These are phyloP conservation scores for Syzygium aromaticum DNA, from an alignment of 345 rosid genomes.

Conservation along the genomic window DNA sequence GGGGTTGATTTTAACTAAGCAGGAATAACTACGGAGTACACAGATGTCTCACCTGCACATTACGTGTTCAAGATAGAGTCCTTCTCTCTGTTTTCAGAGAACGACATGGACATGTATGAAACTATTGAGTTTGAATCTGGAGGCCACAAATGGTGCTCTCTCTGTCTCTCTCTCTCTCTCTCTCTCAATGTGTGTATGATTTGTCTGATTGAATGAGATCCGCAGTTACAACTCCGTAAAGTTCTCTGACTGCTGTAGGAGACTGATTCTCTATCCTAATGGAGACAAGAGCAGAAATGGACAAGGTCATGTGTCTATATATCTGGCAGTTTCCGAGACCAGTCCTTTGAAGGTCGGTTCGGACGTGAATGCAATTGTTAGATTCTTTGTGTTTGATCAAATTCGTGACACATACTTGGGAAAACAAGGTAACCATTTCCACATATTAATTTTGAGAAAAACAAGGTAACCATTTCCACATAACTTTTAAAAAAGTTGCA, in stretches of 20 bases:
- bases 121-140: not conserved
- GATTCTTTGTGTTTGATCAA: conserved; percentile 1
- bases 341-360: not conserved
- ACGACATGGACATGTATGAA: not conserved
- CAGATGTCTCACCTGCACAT: too few relatives aligned
- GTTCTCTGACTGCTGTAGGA: not conserved
- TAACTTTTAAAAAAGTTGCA: not conserved
- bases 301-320: not conserved
- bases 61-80: not conserved
- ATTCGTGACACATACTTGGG: not conserved
- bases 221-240: too few relatives aligned
- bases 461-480: not conserved
- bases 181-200: too few relatives aligned
- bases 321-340: not conserved
- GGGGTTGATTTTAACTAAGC: too few relatives aligned
- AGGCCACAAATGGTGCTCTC: not conserved
- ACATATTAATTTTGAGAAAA: too few relatives aligned
- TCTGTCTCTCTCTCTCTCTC: too few relatives aligned
- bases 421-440: too few relatives aligned
- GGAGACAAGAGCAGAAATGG: not conserved
- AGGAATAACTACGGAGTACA: too few relatives aligned
- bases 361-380: not conserved
- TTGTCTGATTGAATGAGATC: too few relatives aligned
- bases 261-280: not conserved
- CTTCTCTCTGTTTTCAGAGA: not conserved